These are phyloP conservation scores for Haberlea rhodopensis DNA, from an alignment of 257 asterid genomes.

Conservation along the genomic window DNA sequence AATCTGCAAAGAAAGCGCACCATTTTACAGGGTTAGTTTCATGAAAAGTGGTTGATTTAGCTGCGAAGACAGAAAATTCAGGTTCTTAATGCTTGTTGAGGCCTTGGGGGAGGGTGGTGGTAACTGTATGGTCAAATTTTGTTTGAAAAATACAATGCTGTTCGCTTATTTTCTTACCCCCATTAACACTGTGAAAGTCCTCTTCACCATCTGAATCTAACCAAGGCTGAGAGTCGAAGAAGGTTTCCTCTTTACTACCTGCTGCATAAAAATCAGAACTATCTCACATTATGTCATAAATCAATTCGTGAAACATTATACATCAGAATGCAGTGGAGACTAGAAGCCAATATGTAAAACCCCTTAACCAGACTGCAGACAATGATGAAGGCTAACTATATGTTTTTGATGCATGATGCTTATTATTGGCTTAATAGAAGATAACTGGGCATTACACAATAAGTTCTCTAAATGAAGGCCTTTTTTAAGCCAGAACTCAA, in stretches of 20 bases:
- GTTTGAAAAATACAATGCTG: neutral
- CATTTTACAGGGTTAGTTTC: neutral
- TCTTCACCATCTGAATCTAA: conserved; percentile 82
- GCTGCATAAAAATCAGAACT: conserved; percentile 26
- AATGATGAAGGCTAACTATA: too few relatives aligned
- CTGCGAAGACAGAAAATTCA: neutral
- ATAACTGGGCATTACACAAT: too few relatives aligned
- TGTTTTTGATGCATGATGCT: too few relatives aligned
- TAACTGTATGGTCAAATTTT: neutral
- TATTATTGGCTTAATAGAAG: too few relatives aligned
- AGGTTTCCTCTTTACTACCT: conserved; percentile 76
- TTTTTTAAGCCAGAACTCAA: neutral
- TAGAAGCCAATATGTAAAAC: neutral
- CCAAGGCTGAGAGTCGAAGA: conserved; percentile 75
- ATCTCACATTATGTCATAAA: conserved; percentile 18
- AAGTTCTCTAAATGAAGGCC: too few relatives aligned
- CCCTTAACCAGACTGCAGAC: too few relatives aligned
- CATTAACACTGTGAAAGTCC: conserved; percentile 71
- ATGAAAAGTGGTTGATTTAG: neutral
- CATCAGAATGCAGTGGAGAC: neutral
- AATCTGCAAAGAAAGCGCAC: conserved; percentile 38
- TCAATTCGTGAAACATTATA: neutral
- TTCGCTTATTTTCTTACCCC: conserved; percentile 50
- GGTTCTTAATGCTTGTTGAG: neutral
- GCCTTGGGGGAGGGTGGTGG: neutral